Evolutionary conservation across 352 stramenopile genomes (phyloP), one percentile per base, ranked within the genome.

Genomic region (Pythium guiyangense): DNA sequence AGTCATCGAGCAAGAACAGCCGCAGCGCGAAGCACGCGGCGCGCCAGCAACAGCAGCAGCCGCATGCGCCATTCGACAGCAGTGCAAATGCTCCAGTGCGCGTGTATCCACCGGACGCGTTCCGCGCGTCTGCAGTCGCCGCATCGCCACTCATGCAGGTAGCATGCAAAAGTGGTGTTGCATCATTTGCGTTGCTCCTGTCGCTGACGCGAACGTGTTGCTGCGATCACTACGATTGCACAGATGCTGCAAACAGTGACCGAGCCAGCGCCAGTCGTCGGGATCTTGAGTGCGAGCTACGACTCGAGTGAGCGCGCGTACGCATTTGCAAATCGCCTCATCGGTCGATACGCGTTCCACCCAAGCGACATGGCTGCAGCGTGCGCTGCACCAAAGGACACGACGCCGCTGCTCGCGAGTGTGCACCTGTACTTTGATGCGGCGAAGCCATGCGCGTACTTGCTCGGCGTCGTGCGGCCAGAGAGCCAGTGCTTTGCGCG

Each of bases 351-450:
- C 34, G 77, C 74, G 14, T 92, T 92, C 52, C 51, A 60, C 52
- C 62, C 62, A 10, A 53, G 68, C 4, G 52, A 55, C 6, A 31
- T 66, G 53, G 49, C 51, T n/a, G 44, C 42, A 1, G 27, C 50
- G n/a, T 43, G 29, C 40, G 31, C 40, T 2, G 9, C 48, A 12
- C 60, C 71, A 45, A 64, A 77, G 18, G 51, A 51, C 35, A 52
- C 37, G 20, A 12, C 49, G 12, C 57, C 54, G 26, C 46, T 59
- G 15, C 46, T 63, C 4, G 69, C 75, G 1, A 87, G 63, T 43
- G 62, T 90, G 17, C 70, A 90, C 37, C 51, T 88, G 11, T 88
- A 67, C 60, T 88, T 82, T 53, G 79, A 92, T 31, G 65, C 75
- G 11, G 54, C 55, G 9, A 64, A 66, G 35, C 66, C 62, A 26